Conservation (phyloP, 176 grass and related monocot genomes). For the Zoysia pacifica region DNA sequence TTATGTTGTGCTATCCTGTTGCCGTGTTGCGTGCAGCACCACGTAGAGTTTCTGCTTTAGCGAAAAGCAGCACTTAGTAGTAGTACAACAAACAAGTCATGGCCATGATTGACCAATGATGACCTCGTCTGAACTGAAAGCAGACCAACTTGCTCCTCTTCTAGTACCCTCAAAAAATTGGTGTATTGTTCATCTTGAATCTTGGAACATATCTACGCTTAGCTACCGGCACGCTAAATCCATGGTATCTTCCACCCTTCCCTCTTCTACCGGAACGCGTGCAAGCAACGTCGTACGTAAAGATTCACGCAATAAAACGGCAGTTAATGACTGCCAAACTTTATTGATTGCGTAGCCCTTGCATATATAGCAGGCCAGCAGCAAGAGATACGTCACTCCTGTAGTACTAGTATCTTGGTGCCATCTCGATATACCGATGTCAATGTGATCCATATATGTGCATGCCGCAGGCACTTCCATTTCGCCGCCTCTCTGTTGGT, state of each 20-base stretch:
- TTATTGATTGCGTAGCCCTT: neutral
- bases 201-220: neutral
- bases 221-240: neutral
- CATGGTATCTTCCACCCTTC: neutral
- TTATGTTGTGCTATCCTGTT: no score
- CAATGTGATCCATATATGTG: neutral
- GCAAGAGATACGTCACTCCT: neutral
- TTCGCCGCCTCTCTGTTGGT: neutral
- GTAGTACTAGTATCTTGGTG: neutral
- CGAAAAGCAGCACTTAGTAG: no score
- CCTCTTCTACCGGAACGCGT: conserved; percentile 3
- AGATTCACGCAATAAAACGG: neutral
- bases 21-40: no score
- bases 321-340: neutral
- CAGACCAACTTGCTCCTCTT: no score
- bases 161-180: neutral
- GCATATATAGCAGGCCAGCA: neutral
- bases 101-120: neutral
- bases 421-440: neutral
- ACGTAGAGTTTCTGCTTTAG: no score
- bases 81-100: no score
- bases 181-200: neutral
- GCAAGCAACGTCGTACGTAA: neutral
- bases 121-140: neutral
- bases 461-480: neutral